Conservation (phyloP, 768 basidiomycete species). For the Sarcodon sp. region DNA sequence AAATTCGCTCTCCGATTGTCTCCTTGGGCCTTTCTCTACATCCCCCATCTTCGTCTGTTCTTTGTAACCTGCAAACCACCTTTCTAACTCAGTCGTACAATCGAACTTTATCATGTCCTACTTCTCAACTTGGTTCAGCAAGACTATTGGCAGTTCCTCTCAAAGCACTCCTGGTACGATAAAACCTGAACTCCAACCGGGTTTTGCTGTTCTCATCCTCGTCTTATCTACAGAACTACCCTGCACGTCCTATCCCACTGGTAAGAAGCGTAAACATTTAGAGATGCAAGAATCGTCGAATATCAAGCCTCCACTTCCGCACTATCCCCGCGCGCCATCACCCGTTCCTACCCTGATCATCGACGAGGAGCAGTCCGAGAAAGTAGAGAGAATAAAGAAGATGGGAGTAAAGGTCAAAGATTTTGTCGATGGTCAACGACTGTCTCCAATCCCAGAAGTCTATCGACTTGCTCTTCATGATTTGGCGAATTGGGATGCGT, state of each 20-base stretch:
- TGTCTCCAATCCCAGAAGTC: background rate
- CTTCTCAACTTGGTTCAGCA: too few relatives aligned
- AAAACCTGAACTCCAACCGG: too few relatives aligned
- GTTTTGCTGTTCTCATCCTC: too few relatives aligned
- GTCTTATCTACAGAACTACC: too few relatives aligned
- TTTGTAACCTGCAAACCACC: too few relatives aligned
- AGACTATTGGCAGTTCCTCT: too few relatives aligned
- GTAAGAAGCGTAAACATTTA: background rate
- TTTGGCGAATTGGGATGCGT: background rate
- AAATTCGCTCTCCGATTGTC: too few relatives aligned
- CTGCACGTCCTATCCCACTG: background rate
- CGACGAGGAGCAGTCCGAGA: conserved; percentile 9
- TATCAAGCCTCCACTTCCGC: background rate
- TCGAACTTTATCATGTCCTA: too few relatives aligned
- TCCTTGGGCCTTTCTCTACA: too few relatives aligned
- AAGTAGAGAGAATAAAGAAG: conserved; percentile 6
- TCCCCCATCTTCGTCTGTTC: too few relatives aligned
- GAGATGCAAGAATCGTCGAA: background rate
- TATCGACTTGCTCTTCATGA: background rate
- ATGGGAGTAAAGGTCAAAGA: conserved; percentile 21
- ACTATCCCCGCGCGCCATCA: conserved; percentile 5
- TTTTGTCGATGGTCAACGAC: conserved; percentile 12
- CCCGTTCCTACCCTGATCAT: conserved; percentile 16
- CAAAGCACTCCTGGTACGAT: too few relatives aligned
- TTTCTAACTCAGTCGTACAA: too few relatives aligned